Evolutionary conservation across 2,329 filamentous ascomycete species (phyloP).

Genomic region (Neofusicoccum ribis): DNA sequence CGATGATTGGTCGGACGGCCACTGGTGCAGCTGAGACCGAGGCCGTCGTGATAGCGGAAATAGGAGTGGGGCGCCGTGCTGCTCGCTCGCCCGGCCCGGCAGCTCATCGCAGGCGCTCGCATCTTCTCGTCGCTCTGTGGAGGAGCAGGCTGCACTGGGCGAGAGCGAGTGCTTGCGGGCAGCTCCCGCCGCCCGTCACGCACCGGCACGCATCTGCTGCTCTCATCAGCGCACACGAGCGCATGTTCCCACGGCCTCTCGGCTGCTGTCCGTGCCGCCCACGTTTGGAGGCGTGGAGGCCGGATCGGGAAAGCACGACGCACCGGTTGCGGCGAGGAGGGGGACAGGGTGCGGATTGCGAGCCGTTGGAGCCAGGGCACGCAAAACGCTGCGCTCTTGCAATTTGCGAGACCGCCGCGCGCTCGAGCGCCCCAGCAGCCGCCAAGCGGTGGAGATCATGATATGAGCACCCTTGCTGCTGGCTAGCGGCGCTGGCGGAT

Average conservation of each 20-base stretch:
- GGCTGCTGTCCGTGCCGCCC: neutral
- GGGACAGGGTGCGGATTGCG: conserved; percentile 9
- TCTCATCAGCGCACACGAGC: conserved; percentile 13
- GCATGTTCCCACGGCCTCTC: neutral
- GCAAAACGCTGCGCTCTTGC: neutral
- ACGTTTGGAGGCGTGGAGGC: neutral
- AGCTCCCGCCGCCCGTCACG: neutral
- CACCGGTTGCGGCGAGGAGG: conserved; percentile 12
- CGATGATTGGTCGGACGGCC: neutral
- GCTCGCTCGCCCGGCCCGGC: neutral
- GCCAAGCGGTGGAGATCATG: conserved; percentile 13
- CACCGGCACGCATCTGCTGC: neutral
- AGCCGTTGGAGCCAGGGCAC: conserved; percentile 5
- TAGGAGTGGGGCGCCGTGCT: conserved; percentile 14
- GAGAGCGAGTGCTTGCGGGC: neutral
- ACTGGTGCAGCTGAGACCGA: conserved; percentile 8
- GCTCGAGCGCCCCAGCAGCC: neutral
- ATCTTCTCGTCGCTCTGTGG: too few relatives aligned
- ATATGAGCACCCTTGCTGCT: conserved; percentile 2
- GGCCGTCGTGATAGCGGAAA: conserved; percentile 7
- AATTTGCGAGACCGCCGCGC: conserved; percentile 2
- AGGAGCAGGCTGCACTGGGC: neutral
- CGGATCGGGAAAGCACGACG: conserved; percentile 9
- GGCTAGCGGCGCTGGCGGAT: neutral
- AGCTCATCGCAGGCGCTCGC: too few relatives aligned